Evolutionary conservation across 179 eudicot species (phyloP), one percentile per base, ranked within the genome.

Genomic region (Actinidia chinensis): DNA sequence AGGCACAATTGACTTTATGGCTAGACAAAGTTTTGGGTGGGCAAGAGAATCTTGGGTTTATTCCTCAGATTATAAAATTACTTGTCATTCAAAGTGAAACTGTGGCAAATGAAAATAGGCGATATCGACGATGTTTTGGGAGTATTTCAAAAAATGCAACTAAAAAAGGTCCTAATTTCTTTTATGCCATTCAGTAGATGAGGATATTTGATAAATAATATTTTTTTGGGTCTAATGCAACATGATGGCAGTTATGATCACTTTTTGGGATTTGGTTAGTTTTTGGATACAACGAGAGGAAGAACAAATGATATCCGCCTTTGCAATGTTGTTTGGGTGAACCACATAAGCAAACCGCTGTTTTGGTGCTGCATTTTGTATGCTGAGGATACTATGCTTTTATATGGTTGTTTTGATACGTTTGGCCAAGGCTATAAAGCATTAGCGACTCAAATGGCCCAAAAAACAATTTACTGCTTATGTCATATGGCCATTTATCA

Each of bases 351-450:
- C 60, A 55, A 55, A 55, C 22, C 6, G 7, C 4, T 17, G 22
- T 55, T 55, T 55, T 55, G 22, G 60, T 18, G 22, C 60, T 15
- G 22, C 60, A 55, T 55, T 55, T 55, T 55, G 22, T 55, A 55
- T 18, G 60, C 1, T 17, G 60, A 55, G 60, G 8, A 3, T 3
- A 15, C 56, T 23, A 50, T 23, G 14, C 76, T 9, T 82, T 82
- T 44, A 14, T 18, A 0, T 78, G 71, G 81, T 20, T 82, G 5
- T n/a, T 82, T 82, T 67, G 76, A 82, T 33, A 67, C 81, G 9
- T 82, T 78, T 50, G n/a, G 44, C 50, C 1, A 50, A 68, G 17
- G 75, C 64, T 10, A 58, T 78, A 55, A 55, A 15, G 60, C 60
- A 55, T 55, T 55, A 15, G 22, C 22, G 3, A 15, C 20, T 55